Evolutionary conservation across 73 alveolate species (phyloP).

Genomic region (Uronychia setigera): DNA sequence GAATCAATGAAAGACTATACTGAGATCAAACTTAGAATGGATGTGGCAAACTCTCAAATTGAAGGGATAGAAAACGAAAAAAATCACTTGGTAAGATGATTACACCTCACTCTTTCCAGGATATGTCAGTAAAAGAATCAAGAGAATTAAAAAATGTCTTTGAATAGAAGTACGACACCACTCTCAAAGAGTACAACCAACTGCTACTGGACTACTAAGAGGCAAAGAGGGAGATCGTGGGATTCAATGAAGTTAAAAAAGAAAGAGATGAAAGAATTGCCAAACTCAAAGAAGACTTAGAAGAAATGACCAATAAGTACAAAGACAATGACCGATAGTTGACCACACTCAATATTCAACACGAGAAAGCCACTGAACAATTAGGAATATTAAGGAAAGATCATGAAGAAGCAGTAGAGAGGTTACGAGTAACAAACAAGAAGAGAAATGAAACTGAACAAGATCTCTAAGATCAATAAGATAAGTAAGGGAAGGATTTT

Average conservation of each 20-base stretch:
- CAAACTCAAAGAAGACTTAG: conserved; percentile 13
- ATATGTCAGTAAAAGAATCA: conserved; percentile 19
- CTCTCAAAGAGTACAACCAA: neutral
- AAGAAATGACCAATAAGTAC: conserved; percentile 5
- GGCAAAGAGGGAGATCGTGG: conserved; percentile 30
- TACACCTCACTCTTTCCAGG: neutral
- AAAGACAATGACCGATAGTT: conserved; percentile 32
- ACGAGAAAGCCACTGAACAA: conserved; percentile 21
- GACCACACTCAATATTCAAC: conserved; percentile 17
- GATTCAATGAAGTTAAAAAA: conserved; percentile 29
- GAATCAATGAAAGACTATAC: conserved; percentile 35
- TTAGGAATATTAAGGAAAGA: conserved; percentile 25
- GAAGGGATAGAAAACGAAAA: conserved; percentile 44
- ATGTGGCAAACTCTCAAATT: conserved; percentile 36
- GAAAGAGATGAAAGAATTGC: conserved; percentile 38
- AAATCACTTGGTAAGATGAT: conserved; percentile 45
- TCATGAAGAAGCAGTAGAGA: conserved; percentile 43
- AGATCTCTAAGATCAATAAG: conserved; percentile 41
- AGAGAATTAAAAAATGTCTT: conserved; percentile 12
- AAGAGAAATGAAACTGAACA: conserved; percentile 56
- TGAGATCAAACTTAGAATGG: conserved; percentile 36
- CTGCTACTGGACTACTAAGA: conserved; percentile 14
- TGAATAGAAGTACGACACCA: conserved; percentile 15
- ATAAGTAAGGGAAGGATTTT: conserved; percentile 10
- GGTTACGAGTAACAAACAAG: conserved; percentile 45